A percentile compares a stretch with the other conserved stretches of the same genome.
Conservation (phyloP, 345 rosid species). For the Hibiscus syriacus region DNA sequence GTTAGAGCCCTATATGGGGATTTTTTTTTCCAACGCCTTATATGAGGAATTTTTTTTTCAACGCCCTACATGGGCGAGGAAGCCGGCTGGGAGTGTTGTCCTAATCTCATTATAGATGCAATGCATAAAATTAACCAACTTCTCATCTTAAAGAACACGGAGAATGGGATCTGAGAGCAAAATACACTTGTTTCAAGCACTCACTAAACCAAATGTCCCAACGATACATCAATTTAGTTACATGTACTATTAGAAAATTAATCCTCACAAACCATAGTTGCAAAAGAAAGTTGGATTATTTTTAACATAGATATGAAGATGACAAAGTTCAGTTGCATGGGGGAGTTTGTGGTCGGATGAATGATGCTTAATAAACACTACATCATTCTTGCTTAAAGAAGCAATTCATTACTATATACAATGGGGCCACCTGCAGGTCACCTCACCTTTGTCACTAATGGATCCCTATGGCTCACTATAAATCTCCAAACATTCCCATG, state of each 20-base stretch:
- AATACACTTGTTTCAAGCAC: too few species aligned
- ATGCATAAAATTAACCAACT: neutral
- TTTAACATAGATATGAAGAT: neutral
- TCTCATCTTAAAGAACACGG: too few species aligned
- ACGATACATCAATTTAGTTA: neutral
- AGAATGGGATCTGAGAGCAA: too few species aligned
- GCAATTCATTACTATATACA: neutral
- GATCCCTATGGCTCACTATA: neutral
- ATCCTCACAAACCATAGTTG: neutral
- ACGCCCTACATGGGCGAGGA: too few species aligned
- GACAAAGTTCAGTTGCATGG: neutral
- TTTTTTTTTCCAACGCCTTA: too few species aligned
- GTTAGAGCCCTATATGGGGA: too few species aligned
- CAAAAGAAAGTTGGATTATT: neutral
- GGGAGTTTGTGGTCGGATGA: neutral
- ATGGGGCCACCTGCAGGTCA: neutral
- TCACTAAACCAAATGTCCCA: too few species aligned
- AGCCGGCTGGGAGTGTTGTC: neutral
- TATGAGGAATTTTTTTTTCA: too few species aligned
- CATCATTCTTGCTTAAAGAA: neutral
- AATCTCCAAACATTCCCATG: neutral
- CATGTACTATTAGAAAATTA: neutral
- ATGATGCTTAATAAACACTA: neutral
- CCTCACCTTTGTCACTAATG: too few species aligned
- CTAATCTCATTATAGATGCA: neutral